phyloP scores from a whole-genome alignment of 495 filamentous ascomycete genomes.

The Baudoinia panamericana region DNA sequence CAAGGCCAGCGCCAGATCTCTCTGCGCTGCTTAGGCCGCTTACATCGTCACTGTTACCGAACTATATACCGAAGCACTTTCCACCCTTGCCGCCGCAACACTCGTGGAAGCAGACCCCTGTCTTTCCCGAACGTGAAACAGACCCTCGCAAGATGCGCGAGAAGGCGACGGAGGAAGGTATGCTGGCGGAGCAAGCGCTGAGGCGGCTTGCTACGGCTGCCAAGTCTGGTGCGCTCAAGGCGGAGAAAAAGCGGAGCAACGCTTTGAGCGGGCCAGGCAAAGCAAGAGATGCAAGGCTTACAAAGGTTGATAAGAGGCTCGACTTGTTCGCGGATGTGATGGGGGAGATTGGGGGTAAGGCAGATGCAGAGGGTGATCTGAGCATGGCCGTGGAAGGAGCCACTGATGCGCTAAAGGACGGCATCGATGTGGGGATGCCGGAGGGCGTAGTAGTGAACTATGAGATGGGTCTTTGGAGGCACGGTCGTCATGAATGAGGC shows the following conservation, averaged over 20 bases:
- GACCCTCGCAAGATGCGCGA: conserved; percentile 63
- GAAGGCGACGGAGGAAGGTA: conserved; percentile 56
- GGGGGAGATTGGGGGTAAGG: conserved; percentile 10
- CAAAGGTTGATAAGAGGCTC: conserved; percentile 10
- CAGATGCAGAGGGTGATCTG: conserved; percentile 1
- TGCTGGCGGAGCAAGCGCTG: conserved; percentile 60
- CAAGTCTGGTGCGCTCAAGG: conserved; percentile 26
- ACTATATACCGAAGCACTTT: conserved; percentile 54
- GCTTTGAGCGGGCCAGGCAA: conserved; percentile 9
- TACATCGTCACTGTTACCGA: conserved; percentile 30
- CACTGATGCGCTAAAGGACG: conserved; percentile 13
- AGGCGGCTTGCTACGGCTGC: conserved; percentile 45
- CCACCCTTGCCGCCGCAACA: conserved; percentile 60
- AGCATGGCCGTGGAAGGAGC: conserved; percentile 11
- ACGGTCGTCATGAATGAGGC: too few relatives aligned
- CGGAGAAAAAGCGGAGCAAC: conserved; percentile 16
- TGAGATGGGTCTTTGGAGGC: conserved; percentile 26
- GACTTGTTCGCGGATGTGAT: conserved; percentile 29
- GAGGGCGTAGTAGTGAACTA: conserved; percentile 28
- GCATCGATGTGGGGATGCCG: conserved; percentile 8
- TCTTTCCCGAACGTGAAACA: conserved; percentile 50
- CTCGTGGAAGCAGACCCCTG: conserved; percentile 55
- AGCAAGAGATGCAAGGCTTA: conserved; percentile 6
- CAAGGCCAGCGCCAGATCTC: conserved; percentile 30
- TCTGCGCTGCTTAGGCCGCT: conserved; percentile 39